Conservation (phyloP, 768 basidiomycete genomes). For the Udeniomyces megalosporus region DNA sequence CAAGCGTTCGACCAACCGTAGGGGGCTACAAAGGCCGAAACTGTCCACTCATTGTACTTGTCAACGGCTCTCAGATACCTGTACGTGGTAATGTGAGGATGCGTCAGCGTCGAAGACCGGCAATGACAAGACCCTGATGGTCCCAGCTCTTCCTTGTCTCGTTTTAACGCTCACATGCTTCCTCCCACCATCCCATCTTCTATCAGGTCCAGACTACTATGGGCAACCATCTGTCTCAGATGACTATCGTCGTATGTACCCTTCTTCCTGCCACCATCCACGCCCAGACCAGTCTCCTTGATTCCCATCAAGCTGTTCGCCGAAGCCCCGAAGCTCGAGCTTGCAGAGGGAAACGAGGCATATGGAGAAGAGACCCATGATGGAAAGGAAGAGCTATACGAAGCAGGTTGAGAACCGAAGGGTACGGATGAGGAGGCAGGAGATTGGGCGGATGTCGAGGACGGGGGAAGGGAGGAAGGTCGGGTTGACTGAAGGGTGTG, state of each 20-base stretch:
- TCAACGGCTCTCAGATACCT: slow-evolving; percentile 94
- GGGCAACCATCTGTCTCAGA: slow-evolving; percentile 98
- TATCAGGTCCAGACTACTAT: slow-evolving; percentile 83
- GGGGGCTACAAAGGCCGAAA: slow-evolving; percentile 88
- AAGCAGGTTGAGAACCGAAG: too few relatives aligned
- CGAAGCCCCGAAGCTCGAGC: slow-evolving; percentile 15
- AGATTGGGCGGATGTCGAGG: slow-evolving; percentile 15
- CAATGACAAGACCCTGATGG: too few relatives aligned
- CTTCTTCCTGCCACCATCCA: slow-evolving; percentile 51
- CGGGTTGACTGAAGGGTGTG: slow-evolving; percentile 27
- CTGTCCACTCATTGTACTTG: slow-evolving; percentile 97
- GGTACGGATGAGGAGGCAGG: slow-evolving; percentile 11
- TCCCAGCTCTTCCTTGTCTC: too few relatives aligned
- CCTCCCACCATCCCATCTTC: slow-evolving; percentile 57
- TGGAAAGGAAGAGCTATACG: slow-evolving; percentile 20
- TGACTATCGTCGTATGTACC: slow-evolving; percentile 62
- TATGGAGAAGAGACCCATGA: slow-evolving; percentile 18
- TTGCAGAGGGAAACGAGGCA: neutral
- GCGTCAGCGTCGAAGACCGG: neutral
- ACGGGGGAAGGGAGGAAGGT: slow-evolving; percentile 17
- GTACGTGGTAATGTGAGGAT: neutral
- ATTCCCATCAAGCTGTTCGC: slow-evolving; percentile 17
- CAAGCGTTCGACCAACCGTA: slow-evolving; percentile 49
- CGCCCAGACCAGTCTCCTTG: slow-evolving; percentile 41
- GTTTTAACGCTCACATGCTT: slow-evolving; percentile 27